phyloP scores from a whole-genome alignment of 345 rosid species.

The Lepidium africanum region DNA sequence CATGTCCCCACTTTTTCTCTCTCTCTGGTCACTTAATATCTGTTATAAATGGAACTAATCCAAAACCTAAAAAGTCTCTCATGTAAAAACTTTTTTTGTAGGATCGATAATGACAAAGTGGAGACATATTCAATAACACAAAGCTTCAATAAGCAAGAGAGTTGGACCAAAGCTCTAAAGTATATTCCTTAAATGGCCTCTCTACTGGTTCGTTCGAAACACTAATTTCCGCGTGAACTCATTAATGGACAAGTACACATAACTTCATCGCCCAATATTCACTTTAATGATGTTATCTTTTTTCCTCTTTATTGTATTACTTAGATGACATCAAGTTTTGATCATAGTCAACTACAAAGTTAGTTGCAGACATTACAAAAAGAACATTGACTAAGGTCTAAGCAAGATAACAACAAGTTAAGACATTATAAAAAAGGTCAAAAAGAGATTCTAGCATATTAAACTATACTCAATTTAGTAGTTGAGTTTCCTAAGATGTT shows the following conservation, averaged over 20 bases:
- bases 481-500: neutral
- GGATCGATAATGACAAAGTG: slow-evolving; percentile 91
- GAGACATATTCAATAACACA: slow-evolving; percentile 78
- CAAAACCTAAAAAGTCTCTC: neutral
- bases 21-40: neutral
- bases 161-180: slow-evolving; percentile 96
- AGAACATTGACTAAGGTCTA: slow-evolving; percentile 5
- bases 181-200: slow-evolving; percentile 95
- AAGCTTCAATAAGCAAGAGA: slow-evolving; percentile 93
- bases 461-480: neutral
- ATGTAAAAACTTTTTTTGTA: slow-evolving; percentile 20
- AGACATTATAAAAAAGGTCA: neutral
- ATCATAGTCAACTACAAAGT: slow-evolving; percentile 1
- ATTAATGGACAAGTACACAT: no score
- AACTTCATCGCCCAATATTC: no score
- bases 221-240: slow-evolving; percentile 93
- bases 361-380: neutral
- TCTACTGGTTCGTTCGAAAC: slow-evolving; percentile 85
- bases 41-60: neutral
- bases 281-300: no score
- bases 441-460: neutral
- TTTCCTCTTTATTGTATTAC: neutral
- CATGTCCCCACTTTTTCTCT: slow-evolving; percentile 31
- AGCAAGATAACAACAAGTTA: neutral
- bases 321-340: neutral